Percentiles rank a stretch among this genome's conserved stretches.
phyloP scores from a whole-genome alignment of 768 basidiomycete genomes.

The Xanthoconium purpureum region DNA sequence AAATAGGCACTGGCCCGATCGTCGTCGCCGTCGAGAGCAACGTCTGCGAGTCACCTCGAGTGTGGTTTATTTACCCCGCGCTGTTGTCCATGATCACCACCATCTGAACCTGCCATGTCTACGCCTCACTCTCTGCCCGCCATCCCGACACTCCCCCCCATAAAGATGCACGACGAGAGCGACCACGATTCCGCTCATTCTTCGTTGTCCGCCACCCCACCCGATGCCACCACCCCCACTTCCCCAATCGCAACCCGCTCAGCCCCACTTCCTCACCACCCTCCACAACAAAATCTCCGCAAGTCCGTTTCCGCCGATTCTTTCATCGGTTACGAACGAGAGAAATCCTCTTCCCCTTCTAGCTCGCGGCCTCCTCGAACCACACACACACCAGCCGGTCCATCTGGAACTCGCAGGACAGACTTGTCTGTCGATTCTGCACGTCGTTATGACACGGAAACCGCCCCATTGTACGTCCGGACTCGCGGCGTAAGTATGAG shows the following conservation, averaged over 20 bases:
- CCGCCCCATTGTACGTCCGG: slow-evolving; percentile 39
- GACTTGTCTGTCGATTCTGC: slow-evolving; percentile 27
- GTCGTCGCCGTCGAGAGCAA: slow-evolving; percentile 9
- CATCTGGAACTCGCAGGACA: slow-evolving; percentile 32
- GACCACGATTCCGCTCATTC: slow-evolving; percentile 25
- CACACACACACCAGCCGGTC: slow-evolving; percentile 35
- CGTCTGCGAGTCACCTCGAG: neutral
- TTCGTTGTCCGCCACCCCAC: slow-evolving; percentile 28
- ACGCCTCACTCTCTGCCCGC: slow-evolving; percentile 29
- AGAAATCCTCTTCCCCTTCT: slow-evolving; percentile 29
- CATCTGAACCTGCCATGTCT: slow-evolving; percentile 22
- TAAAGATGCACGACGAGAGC: slow-evolving; percentile 38
- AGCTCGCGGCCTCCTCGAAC: slow-evolving; percentile 39
- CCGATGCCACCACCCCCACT: slow-evolving; percentile 44
- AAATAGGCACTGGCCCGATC: slow-evolving; percentile 6
- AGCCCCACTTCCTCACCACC: slow-evolving; percentile 16
- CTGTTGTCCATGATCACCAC: slow-evolving; percentile 10
- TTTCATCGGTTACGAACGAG: slow-evolving; percentile 49
- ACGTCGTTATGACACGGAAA: slow-evolving; percentile 24
- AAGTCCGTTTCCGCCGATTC: slow-evolving; percentile 81
- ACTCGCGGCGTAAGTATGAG: slow-evolving; percentile 57
- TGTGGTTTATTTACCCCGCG: slow-evolving; percentile 1
- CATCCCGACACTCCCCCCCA: slow-evolving; percentile 45
- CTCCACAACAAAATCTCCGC: slow-evolving; percentile 42
- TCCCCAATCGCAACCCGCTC: slow-evolving; percentile 7